phyloP scores from a whole-genome alignment of 78 protist genomes.

The Dictyostelium capitatum region DNA sequence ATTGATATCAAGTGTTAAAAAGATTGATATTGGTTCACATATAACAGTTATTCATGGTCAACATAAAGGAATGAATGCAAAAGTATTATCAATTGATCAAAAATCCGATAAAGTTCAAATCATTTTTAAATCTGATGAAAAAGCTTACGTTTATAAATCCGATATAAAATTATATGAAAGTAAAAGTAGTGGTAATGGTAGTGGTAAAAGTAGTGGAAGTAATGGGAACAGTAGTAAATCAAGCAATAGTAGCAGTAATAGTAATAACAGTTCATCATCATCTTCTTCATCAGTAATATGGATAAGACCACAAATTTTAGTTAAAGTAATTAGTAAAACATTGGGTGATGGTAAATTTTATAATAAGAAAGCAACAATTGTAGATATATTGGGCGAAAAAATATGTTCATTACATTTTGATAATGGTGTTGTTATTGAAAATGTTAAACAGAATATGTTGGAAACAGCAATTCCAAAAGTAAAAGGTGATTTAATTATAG shows the following conservation, averaged over 20 bases:
- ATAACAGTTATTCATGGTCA: constrained; percentile 26
- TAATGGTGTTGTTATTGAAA: constrained; percentile 50
- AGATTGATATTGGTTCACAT: not conserved
- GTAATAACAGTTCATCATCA: not conserved
- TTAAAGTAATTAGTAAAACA: constrained; percentile 70
- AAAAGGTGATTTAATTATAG: constrained; percentile 42
- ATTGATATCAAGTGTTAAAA: constrained; percentile 22
- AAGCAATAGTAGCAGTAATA: not conserved
- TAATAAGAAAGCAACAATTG: constrained; percentile 63
- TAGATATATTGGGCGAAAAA: constrained; percentile 61
- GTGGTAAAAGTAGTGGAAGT: not conserved
- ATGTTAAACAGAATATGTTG: constrained; percentile 64
- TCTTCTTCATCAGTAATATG: constrained; percentile 10
- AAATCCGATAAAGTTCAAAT: constrained; percentile 21
- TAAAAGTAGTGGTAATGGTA: not conserved
- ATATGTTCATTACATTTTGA: constrained; percentile 49
- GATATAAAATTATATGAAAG: not conserved
- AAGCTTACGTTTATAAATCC: not conserved
- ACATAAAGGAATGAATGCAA: constrained; percentile 68
- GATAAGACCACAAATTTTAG: constrained; percentile 58
- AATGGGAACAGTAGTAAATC: not conserved
- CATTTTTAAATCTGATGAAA: constrained; percentile 31
- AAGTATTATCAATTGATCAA: not conserved
- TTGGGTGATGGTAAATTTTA: constrained; percentile 68
- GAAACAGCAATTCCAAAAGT: constrained; percentile 70